These are phyloP conservation scores for Pleurotus pulmonarius DNA, from an alignment of 768 basidiomycete species.

Conservation along the genomic window DNA sequence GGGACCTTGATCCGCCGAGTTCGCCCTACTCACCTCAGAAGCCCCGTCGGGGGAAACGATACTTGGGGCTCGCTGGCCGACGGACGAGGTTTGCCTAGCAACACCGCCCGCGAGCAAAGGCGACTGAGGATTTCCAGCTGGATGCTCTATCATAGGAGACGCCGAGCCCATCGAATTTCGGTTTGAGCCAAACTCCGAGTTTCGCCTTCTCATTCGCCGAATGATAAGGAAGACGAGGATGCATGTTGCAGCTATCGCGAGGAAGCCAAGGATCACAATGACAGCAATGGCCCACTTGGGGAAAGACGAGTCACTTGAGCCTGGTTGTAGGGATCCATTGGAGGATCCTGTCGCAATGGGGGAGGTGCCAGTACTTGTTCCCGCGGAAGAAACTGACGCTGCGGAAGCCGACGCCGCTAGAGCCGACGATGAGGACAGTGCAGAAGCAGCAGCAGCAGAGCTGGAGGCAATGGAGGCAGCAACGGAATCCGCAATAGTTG, in stretches of 20 bases:
- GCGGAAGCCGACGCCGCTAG: constrained; percentile 39
- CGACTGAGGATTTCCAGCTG: constrained; percentile 40
- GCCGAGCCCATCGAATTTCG: constrained; percentile 77
- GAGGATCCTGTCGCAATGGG: constrained; percentile 15
- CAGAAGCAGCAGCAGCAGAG: constrained; percentile 26
- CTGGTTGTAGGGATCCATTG: constrained; percentile 43
- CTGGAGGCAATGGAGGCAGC: constrained; percentile 50
- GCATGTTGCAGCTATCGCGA: constrained; percentile 71
- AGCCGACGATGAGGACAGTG: constrained; percentile 36
- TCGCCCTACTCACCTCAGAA: constrained; percentile 63
- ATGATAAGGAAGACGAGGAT: constrained; percentile 71
- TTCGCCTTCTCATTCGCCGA: constrained; percentile 58
- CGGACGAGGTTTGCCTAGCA: constrained; percentile 22
- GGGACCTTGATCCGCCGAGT: constrained; percentile 60
- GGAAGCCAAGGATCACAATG: constrained; percentile 80
- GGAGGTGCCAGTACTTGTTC: constrained; percentile 14
- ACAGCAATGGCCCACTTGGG: constrained; percentile 93
- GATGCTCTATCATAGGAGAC: constrained; percentile 74
- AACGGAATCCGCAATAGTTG: constrained; percentile 70
- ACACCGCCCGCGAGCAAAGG: constrained; percentile 35
- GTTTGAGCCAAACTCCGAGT: constrained; percentile 40
- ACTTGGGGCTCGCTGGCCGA: constrained; percentile 31
- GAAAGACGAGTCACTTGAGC: constrained; percentile 39
- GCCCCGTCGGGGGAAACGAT: constrained; percentile 66
- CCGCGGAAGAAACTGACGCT: constrained; percentile 12